Conservation (phyloP, 2,329 filamentous ascomycete genomes). For the Microsporum audouinii region DNA sequence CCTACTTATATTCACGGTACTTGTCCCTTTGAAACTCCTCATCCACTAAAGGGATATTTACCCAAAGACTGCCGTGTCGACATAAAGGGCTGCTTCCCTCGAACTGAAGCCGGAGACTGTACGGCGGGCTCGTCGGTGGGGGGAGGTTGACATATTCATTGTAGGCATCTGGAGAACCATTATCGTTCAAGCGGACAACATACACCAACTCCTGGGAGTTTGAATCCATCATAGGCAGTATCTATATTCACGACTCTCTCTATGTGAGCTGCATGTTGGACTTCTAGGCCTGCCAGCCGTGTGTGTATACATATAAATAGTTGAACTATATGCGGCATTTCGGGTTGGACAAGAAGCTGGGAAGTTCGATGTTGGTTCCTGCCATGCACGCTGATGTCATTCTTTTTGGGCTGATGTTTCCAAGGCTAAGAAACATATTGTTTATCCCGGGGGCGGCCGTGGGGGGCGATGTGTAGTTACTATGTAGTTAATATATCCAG, state of each 20-base stretch:
- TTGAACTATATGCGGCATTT: neutral
- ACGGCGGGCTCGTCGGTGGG: slow-evolving; percentile 58
- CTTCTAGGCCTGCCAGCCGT: neutral
- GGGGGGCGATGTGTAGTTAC: neutral
- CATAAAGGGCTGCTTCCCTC: slow-evolving; percentile 94
- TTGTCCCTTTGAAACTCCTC: slow-evolving; percentile 62
- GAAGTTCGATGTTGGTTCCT: neutral
- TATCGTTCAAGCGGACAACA: slow-evolving; percentile 78
- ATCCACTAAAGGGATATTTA: slow-evolving; percentile 77
- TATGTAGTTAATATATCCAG: neutral
- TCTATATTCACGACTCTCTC: neutral
- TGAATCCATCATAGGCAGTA: neutral
- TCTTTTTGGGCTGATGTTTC: neutral
- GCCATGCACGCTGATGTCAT: slow-evolving; percentile 2
- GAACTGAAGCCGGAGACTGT: slow-evolving; percentile 77
- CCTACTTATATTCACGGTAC: slow-evolving; percentile 84
- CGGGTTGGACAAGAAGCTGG: neutral
- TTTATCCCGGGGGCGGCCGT: neutral
- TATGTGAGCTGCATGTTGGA: neutral
- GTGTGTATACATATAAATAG: neutral
- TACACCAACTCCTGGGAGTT: slow-evolving; percentile 47
- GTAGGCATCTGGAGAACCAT: slow-evolving; percentile 79
- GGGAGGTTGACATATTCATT: slow-evolving; percentile 88
- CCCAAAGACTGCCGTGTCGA: slow-evolving; percentile 86
- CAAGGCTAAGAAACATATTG: neutral